Conservation (phyloP, 1,139 yeast genomes). For the Yamadazyma diddensiae region DNA sequence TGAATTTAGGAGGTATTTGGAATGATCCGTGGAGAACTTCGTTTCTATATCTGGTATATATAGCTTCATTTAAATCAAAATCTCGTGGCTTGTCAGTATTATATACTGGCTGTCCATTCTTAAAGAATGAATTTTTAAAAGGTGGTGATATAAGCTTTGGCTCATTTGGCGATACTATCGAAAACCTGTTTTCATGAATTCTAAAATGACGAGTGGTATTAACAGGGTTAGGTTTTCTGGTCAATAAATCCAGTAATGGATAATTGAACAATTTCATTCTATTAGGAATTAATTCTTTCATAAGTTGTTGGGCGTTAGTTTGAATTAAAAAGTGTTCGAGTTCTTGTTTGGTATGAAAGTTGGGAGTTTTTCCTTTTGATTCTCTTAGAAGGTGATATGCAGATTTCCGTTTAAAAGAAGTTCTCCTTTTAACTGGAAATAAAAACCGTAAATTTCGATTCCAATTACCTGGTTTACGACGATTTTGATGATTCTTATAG, state of each 20-base stretch:
- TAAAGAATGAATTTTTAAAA: constrained; percentile 14
- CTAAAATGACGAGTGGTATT: constrained; percentile 10
- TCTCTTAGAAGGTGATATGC: constrained; percentile 17
- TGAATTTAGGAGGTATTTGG: constrained; percentile 25
- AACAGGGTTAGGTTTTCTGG: constrained; percentile 21
- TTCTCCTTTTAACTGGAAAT: constrained; percentile 37
- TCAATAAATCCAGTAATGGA: constrained; percentile 14
- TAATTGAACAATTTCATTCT: constrained; percentile 26
- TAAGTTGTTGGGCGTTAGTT: constrained; percentile 22
- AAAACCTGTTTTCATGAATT: constrained; percentile 9
- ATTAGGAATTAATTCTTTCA: constrained; percentile 30
- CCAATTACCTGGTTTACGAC: not conserved
- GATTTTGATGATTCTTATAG: constrained; percentile 2
- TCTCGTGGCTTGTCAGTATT: constrained; percentile 4
- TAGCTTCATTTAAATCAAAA: constrained; percentile 17
- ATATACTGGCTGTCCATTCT: constrained; percentile 9
- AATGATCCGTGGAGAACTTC: constrained; percentile 25
- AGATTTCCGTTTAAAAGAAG: constrained; percentile 28
- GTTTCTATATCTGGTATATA: constrained; percentile 26
- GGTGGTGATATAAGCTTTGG: constrained; percentile 18
- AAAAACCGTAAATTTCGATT: constrained; percentile 16
- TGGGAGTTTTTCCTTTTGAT: constrained; percentile 16
- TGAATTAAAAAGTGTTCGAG: constrained; percentile 23
- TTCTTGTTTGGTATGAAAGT: constrained; percentile 26
- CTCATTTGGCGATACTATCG: constrained; percentile 9